Conservation (phyloP, 2,329 filamentous ascomycete species). For the Paradendryphiella salina region DNA sequence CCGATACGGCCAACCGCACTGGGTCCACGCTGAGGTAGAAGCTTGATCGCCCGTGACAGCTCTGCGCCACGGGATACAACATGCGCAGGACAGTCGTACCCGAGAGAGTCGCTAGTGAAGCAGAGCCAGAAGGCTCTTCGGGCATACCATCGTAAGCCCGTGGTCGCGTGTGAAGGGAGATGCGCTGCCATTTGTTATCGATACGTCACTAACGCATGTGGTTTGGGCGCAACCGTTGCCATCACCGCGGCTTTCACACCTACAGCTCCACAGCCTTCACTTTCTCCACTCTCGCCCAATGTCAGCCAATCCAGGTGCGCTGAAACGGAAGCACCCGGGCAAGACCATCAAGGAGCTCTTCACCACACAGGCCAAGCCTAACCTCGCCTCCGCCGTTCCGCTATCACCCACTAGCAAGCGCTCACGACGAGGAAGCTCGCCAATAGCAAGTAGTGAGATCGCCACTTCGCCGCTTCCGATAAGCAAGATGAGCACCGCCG, state of each 20-base stretch:
- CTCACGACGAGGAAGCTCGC: constrained; percentile 33
- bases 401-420: constrained; percentile 41
- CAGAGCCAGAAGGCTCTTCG: background rate
- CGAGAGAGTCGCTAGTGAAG: background rate
- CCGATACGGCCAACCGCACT: too few relatives aligned
- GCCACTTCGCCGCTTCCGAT: constrained; percentile 15
- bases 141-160: background rate
- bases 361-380: constrained; percentile 43
- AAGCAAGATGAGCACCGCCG: constrained; percentile 36
- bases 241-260: constrained; percentile 24
- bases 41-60: constrained; percentile 6
- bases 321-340: constrained; percentile 45
- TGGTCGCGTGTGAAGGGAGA: background rate
- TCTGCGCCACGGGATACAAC: constrained; percentile 7
- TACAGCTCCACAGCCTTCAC: constrained; percentile 21
- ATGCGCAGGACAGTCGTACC: background rate
- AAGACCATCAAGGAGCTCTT: constrained; percentile 45
- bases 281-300: constrained; percentile 31
- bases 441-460: constrained; percentile 14
- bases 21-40: background rate
- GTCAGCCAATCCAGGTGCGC: constrained; percentile 37
- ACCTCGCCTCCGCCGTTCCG: constrained; percentile 27
- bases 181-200: constrained; percentile 10
- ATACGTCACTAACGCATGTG: constrained; percentile 20
- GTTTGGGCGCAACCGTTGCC: constrained; percentile 34